Evolutionary conservation across 768 basidiomycete species (phyloP), one percentile per base, ranked within the genome.

Genomic region (Tricholomella constricta): DNA sequence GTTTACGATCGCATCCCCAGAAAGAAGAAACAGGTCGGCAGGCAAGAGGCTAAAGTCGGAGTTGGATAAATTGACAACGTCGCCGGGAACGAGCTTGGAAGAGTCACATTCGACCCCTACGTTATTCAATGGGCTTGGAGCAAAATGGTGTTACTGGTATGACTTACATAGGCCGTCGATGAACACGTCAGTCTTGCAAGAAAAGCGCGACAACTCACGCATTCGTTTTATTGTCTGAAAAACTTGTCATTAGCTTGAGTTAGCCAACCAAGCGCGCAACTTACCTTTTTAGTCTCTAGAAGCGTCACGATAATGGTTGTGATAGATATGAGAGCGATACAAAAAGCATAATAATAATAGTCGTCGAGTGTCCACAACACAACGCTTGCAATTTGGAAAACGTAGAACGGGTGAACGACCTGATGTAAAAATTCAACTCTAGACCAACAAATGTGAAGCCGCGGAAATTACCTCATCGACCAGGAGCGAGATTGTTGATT

Each of bases 331-430:
- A 97, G 74, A 25, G 86, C 92, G 60, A 98, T 99, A 62, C 94
- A 97, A 61, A 95, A 96, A 10, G 95, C 96, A 68, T 98, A 98
- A 64, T 98, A 98, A 60, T 88, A 94, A 65, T 98, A 99, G 66
- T 98, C 82, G 59, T 99, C 97, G 47, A 98, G 62, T 1, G 90
- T 89, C 97, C 97, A 99, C 6, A 99, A 73, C 34, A 91, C 74
- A 60, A 98, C 89, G 59, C 94, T 97, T 45, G 93, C 93, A 59
- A 98, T 86, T 78, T 99, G 97, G 65, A 99, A 99, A 49, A 99
- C 88, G 66, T 98, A 98, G 71, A 98, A 98, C 0, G 97, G 97
- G 65, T 98, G 96, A 34, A 98, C 88, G 40, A 97, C 84, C 93
- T 77, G 40, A 40, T 36, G 41, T 51, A 32, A 29, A 55, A 34